Evolutionary conservation across 2,329 filamentous ascomycete species (phyloP), one percentile per base, ranked within the genome.

Genomic region (Penicillium brevicompactum): DNA sequence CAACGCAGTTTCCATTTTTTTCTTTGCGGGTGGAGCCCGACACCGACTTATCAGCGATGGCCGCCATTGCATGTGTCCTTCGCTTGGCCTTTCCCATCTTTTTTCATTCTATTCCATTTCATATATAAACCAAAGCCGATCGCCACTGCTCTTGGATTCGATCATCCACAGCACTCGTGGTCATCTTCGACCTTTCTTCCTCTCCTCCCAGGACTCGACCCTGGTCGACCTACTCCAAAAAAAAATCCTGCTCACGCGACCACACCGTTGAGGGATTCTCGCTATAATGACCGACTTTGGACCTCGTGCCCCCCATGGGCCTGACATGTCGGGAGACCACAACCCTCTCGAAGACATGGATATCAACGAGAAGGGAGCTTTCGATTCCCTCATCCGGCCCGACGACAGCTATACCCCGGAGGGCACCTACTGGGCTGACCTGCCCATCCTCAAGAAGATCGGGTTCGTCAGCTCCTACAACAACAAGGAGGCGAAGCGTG

Each of bases 391-490:
- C 55, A 89, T 95, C 53, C 89, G 90, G 52, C 93, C 93, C 2
- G 90, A 95, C 69, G 93, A 97, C 77, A 89, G 87, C 60, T 97
- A 93, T 77, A 90, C 89, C 53, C 76, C 83, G 52, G 85, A 92
- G 18, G 93, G 93, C 58, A 83, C 85, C 62, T 97, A 97, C 83
- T 97, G 92, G 92, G 93, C 92, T 32, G 93, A 97, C 71, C 80
- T 97, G 66, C 86, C 88, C 18, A 69, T 91, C 48, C 66, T 74
- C 57, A 76, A 93, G 78, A 87, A 90, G 59, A 71, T 90, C 68
- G 80, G 80, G 60, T 97, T 97, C 70, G 88, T 96, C 69, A 81
- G 78, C 71, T 82, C 84, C 55, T 86, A 92, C 71, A 88, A 97
- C 74, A 80, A 79, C 56, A 77, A 80, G 43, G 92, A 96, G 74